Percentiles rank a stretch among this genome's conserved stretches.
Conservation (phyloP, 1,284 basidiomycete genomes). For the Leccinum subrobustum region DNA sequence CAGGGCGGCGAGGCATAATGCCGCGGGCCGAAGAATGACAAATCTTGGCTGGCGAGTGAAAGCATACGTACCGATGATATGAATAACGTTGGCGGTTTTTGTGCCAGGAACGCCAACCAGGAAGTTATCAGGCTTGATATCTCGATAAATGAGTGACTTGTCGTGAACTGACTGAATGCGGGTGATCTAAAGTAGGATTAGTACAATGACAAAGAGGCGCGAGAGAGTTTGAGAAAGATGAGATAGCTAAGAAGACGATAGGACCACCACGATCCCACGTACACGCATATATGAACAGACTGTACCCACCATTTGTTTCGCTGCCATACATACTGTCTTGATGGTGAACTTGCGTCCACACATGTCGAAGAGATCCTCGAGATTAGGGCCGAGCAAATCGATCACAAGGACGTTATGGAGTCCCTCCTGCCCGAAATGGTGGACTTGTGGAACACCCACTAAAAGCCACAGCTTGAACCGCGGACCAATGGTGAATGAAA, state of each 20-base stretch:
- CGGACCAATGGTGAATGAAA: slow-evolving; percentile 7
- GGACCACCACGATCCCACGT: neutral
- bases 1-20: slow-evolving; percentile 1
- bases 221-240: neutral
- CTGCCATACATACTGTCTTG: slow-evolving; percentile 98
- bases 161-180: slow-evolving; percentile 98
- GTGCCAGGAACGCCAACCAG: slow-evolving; percentile 93
- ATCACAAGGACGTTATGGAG: slow-evolving; percentile 98
- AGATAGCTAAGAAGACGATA: neutral
- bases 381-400: slow-evolving; percentile 78
- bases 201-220: neutral
- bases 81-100: slow-evolving; percentile 87
- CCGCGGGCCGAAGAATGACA: neutral
- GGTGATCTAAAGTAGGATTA: slow-evolving; percentile 65
- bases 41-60: slow-evolving; percentile 5
- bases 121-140: slow-evolving; percentile 99
- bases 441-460: slow-evolving; percentile 96
- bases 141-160: slow-evolving; percentile 97
- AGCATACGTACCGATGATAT: slow-evolving; percentile 76
- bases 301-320: slow-evolving; percentile 90
- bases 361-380: slow-evolving; percentile 98
- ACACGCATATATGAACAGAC: slow-evolving; percentile 7
- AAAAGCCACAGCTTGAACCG: slow-evolving; percentile 18
- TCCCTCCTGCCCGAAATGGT: slow-evolving; percentile 98
- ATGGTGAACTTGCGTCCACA: slow-evolving; percentile 96